Evolutionary conservation across 805 yeast species (phyloP), one percentile per base, ranked within the genome.

Genomic region (Candida sanyiensis): DNA sequence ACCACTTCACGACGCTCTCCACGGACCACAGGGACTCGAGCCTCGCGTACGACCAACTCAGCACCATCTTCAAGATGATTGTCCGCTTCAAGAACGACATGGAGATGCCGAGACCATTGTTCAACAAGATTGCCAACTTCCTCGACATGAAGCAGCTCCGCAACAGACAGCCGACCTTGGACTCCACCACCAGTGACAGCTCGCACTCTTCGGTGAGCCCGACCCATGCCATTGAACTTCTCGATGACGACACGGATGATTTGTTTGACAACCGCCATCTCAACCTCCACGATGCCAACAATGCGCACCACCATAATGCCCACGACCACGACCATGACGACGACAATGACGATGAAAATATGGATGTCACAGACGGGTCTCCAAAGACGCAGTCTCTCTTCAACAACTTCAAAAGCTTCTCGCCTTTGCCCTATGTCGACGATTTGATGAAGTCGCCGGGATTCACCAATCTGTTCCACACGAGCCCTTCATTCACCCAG

Each of bases 21-120:
- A 39, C 40, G 2, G 39, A 43, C 10, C 34, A 37, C 25, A 34
- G 21, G 2, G 51, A 50, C 11, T 25, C 44, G 1, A 21, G 36
- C 5, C 17, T 41, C 16, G 54, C 53, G 1, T 47, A 39, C 33
- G 49, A 46, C 28, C 50, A 46, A 33, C n/a, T 51, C 24, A 38
- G 38, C 12, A 32, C 46, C 3, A 33, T 51, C 10, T 50, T 44
- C 25, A 35, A 40, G 11, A 40, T 50, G 50, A 45, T 50, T 4
- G 26, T 50, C 20, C 43, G 46, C 26, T 44, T 48, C 40, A 47
- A 47, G 39, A 45, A 42, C 21, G 51, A 49, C 22, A 39, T 45
- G 45, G 51, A 47, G 27, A 25, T 51, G 9, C 50, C 55, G 21
- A 37, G 42, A 15, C 37, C 42, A 6, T 17, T 45, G 15, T 44